Percentiles rank a stretch among this genome's conserved stretches.
Conservation (phyloP, 768 basidiomycete genomes). For the Suillus decipiens region DNA sequence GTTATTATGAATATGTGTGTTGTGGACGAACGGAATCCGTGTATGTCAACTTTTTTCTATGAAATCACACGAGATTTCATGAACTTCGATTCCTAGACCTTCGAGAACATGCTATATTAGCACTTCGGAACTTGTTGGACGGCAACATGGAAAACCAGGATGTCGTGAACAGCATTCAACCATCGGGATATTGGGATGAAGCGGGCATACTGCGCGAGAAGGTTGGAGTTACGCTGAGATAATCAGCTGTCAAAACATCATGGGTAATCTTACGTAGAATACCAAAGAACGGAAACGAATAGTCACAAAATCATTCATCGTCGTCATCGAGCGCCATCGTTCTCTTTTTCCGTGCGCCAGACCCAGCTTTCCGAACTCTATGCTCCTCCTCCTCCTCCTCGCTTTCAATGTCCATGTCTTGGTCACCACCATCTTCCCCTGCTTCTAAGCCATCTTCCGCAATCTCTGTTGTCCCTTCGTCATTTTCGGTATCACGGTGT, state of each 20-base stretch:
- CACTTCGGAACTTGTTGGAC: constrained; percentile 76
- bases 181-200: constrained; percentile 58
- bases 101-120: constrained; percentile 89
- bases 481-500: constrained; percentile 34
- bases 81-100: constrained; percentile 47
- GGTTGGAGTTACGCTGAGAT: constrained; percentile 35
- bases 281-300: constrained; percentile 2
- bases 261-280: constrained; percentile 2
- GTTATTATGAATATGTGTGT: constrained; percentile 89
- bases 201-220: constrained; percentile 51
- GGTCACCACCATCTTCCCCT: constrained; percentile 36
- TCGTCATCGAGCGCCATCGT: constrained; percentile 60
- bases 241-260: constrained; percentile 1
- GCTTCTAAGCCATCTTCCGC: constrained; percentile 28
- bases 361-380: constrained; percentile 57
- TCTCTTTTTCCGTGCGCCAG: constrained; percentile 55
- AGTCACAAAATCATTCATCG: constrained; percentile 52
- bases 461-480: constrained; percentile 12
- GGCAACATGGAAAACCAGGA: constrained; percentile 79
- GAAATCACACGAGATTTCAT: background rate
- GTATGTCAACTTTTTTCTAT: constrained; percentile 50
- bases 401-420: constrained; percentile 74
- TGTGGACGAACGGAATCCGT: constrained; percentile 89
- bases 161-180: constrained; percentile 73
- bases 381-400: constrained; percentile 73